Evolutionary conservation across 768 basidiomycete genomes (phyloP).

Genomic region (Mycena albidolilacea): DNA sequence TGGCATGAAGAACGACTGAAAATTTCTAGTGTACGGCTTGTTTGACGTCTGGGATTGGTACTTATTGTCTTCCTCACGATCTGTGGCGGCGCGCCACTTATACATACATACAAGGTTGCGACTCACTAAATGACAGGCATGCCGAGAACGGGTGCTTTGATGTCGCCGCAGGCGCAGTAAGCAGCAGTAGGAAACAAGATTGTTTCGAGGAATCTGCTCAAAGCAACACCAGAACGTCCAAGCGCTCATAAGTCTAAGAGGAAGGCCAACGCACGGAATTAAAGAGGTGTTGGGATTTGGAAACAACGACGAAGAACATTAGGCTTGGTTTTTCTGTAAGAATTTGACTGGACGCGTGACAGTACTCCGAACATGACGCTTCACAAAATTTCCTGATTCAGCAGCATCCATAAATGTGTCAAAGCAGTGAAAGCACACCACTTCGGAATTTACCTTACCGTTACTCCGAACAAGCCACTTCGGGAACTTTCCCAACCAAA

Average conservation of each 20-base stretch:
- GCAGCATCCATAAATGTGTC: background rate
- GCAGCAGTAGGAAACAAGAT: too few species aligned
- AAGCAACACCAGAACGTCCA: background rate
- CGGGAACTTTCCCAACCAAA: background rate
- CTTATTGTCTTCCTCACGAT: background rate
- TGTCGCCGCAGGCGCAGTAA: too few species aligned
- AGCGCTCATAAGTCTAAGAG: background rate
- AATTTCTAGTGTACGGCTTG: background rate
- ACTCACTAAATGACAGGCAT: slow-evolving; percentile 22
- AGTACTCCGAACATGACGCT: too few species aligned
- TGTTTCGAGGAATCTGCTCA: background rate
- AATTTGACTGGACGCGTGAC: background rate
- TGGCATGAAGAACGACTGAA: background rate
- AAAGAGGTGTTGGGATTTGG: background rate
- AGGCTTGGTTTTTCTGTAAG: background rate
- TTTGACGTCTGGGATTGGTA: background rate
- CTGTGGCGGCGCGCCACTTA: background rate
- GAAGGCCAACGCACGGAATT: background rate
- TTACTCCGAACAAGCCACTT: background rate
- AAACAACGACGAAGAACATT: background rate
- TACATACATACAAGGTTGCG: background rate
- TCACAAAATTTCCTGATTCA: slow-evolving; percentile 3
- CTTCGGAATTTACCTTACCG: too few species aligned
- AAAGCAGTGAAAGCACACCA: background rate
- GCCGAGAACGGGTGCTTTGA: background rate